A percentile compares a stretch with the other conserved stretches of the same genome.
These are phyloP conservation scores for Microsporum canis DNA, from an alignment of 2,329 filamentous ascomycete genomes.

Conservation along the genomic window DNA sequence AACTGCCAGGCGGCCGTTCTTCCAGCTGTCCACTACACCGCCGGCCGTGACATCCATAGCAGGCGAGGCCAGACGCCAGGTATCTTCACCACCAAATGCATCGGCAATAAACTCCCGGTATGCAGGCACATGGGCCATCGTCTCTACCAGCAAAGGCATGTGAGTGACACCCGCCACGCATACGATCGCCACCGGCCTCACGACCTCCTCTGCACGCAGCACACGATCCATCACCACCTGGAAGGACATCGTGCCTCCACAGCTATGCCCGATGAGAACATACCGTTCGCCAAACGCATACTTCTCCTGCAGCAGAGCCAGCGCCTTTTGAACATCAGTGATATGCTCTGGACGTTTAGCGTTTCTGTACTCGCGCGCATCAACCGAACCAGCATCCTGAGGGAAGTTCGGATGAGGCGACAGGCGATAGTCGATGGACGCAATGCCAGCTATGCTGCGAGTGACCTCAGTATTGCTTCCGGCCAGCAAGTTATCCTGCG, in stretches of 20 bases:
- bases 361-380: slow-evolving; percentile 22
- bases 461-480: slow-evolving; percentile 7
- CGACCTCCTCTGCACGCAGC: slow-evolving; percentile 7
- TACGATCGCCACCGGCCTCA: slow-evolving; percentile 29
- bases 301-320: slow-evolving; percentile 31
- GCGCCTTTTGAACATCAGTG: slow-evolving; percentile 31
- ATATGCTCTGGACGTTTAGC: slow-evolving; percentile 38
- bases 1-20: slow-evolving; percentile 26
- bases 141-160: slow-evolving; percentile 27
- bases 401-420: slow-evolving; percentile 32
- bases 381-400: slow-evolving; percentile 24
- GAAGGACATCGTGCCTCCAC: slow-evolving; percentile 37
- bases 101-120: slow-evolving; percentile 33
- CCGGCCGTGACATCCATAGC: slow-evolving; percentile 20
- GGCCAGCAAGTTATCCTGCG: slow-evolving; percentile 24
- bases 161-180: slow-evolving; percentile 39
- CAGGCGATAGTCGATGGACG: slow-evolving; percentile 39
- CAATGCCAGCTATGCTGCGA: slow-evolving; percentile 28
- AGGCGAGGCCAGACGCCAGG: slow-evolving; percentile 33
- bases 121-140: slow-evolving; percentile 21
- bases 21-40: slow-evolving; percentile 27
- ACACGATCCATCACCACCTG: slow-evolving; percentile 31
- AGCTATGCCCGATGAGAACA: slow-evolving; percentile 37
- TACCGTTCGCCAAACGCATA: slow-evolving; percentile 32
- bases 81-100: slow-evolving; percentile 32